These are phyloP conservation scores for Eragrostis nindensis DNA, from an alignment of 176 grass and related monocot species.

Conservation along the genomic window DNA sequence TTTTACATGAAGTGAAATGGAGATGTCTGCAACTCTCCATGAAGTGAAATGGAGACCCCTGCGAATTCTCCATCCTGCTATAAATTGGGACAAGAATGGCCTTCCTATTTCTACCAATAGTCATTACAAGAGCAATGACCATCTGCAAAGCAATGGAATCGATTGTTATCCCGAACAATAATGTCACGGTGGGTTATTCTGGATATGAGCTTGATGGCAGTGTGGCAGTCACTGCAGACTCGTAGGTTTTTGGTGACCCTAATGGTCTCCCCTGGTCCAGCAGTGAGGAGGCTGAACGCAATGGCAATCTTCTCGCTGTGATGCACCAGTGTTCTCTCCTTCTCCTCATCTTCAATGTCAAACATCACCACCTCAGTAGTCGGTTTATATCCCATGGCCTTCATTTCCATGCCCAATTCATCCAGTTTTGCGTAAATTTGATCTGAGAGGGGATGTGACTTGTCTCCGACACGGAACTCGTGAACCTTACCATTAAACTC, in stretches of 20 bases:
- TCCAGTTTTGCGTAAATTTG: slow-evolving; percentile 58
- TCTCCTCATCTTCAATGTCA: slow-evolving; percentile 69
- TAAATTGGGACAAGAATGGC: not conserved
- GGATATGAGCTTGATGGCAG: slow-evolving; percentile 63
- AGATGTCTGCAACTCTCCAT: not conserved
- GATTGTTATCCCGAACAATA: slow-evolving; percentile 64
- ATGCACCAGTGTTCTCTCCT: slow-evolving; percentile 66
- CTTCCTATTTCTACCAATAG: slow-evolving; percentile 54
- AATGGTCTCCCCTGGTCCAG: slow-evolving; percentile 50
- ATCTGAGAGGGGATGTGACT: slow-evolving; percentile 48
- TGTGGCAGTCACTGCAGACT: slow-evolving; percentile 66
- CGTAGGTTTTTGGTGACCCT: slow-evolving; percentile 70
- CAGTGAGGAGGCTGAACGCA: slow-evolving; percentile 58
- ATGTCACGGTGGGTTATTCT: slow-evolving; percentile 55
- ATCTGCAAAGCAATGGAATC: slow-evolving; percentile 75
- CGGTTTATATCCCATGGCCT: slow-evolving; percentile 60
- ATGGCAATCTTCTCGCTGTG: slow-evolving; percentile 73
- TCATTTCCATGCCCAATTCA: slow-evolving; percentile 61
- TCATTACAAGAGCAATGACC: slow-evolving; percentile 68
- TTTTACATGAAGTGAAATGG: not conserved
- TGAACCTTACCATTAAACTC: slow-evolving; percentile 58
- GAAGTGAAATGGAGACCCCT: not conserved
- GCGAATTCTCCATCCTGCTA: not conserved
- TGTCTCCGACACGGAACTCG: slow-evolving; percentile 68
- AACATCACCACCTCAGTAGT: slow-evolving; percentile 74